These are phyloP conservation scores for Fusarium begoniae DNA, from an alignment of 2,329 filamentous ascomycete genomes.

Conservation along the genomic window DNA sequence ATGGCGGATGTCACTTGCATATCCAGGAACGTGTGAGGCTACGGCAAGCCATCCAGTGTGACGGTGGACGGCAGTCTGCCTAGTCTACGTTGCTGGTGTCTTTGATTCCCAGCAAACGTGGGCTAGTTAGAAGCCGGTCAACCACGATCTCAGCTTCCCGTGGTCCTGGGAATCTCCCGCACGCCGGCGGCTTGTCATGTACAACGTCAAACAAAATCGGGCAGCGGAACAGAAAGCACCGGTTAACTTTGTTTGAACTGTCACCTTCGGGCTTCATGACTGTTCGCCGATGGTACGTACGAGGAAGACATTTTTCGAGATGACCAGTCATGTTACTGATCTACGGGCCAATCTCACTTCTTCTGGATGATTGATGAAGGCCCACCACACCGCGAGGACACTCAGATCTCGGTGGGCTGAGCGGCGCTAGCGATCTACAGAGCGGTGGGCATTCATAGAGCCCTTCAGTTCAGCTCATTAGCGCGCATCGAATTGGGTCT, in stretches of 20 bases:
- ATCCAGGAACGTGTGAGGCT: slow-evolving; percentile 46
- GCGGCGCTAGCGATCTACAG: slow-evolving; percentile 42
- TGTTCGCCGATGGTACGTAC: slow-evolving; percentile 10
- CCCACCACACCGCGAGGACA: slow-evolving; percentile 37
- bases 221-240: slow-evolving; percentile 8
- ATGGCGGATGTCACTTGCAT: slow-evolving; percentile 42
- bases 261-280: slow-evolving; percentile 1
- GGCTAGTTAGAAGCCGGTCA: slow-evolving; percentile 36
- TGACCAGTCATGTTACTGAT: slow-evolving; percentile 43
- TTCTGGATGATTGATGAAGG: slow-evolving; percentile 29
- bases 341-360: slow-evolving; percentile 42
- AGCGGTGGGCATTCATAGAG: slow-evolving; percentile 38
- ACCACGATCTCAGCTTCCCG: slow-evolving; percentile 42
- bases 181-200: slow-evolving; percentile 33
- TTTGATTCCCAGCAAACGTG: slow-evolving; percentile 38
- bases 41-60: slow-evolving; percentile 44
- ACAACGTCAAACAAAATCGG: slow-evolving; percentile 12
- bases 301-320: slow-evolving; percentile 18
- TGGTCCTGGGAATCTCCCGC: slow-evolving; percentile 43
- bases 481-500: slow-evolving; percentile 29
- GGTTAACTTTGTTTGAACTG: slow-evolving; percentile 14
- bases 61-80: slow-evolving; percentile 41
- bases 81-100: slow-evolving; percentile 41
- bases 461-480: slow-evolving; percentile 42
- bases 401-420: slow-evolving; percentile 43